Conservation (phyloP, 257 asterid genomes). For the Leonotis leonurus region DNA sequence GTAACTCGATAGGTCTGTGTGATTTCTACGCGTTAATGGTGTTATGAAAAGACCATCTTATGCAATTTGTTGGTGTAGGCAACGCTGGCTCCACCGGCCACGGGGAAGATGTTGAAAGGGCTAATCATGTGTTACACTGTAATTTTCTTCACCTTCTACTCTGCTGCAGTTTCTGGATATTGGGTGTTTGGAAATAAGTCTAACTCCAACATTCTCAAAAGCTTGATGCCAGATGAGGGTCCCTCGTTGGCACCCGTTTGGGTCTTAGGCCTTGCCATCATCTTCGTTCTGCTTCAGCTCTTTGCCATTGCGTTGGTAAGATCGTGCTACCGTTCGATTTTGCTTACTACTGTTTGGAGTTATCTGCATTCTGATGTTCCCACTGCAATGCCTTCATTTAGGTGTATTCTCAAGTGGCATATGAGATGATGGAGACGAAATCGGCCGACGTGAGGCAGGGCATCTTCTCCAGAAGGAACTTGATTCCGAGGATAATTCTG, state of each 20-base stretch:
- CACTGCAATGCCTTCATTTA: conserved; percentile 5
- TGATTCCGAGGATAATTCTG: conserved; percentile 70
- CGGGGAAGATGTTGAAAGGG: conserved; percentile 95
- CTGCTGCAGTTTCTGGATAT: conserved; percentile 85
- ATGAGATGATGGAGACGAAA: conserved; percentile 79
- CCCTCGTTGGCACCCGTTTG: conserved; percentile 71
- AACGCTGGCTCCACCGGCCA: conserved; percentile 91
- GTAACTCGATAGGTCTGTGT: conserved; percentile 20
- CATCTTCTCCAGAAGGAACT: conserved; percentile 61
- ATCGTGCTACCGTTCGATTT: neutral
- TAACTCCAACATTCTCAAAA: conserved; percentile 69
- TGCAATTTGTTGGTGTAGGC: conserved; percentile 36
- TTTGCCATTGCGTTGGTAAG: conserved; percentile 83
- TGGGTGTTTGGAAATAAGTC: conserved; percentile 86
- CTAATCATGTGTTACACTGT: conserved; percentile 87
- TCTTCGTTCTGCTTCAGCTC: conserved; percentile 68
- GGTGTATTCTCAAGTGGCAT: conserved; percentile 91
- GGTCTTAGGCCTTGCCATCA: conserved; percentile 58
- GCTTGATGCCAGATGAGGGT: conserved; percentile 73
- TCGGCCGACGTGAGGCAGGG: conserved; percentile 71
- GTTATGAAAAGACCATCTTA: neutral
- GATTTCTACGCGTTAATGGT: neutral
- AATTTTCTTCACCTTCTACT: conserved; percentile 73
- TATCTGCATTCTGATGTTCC: neutral
- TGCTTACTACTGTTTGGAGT: neutral